Evolutionary conservation across 164 flowering plant species (phyloP).

Genomic region (Aristolochia fimbriata): DNA sequence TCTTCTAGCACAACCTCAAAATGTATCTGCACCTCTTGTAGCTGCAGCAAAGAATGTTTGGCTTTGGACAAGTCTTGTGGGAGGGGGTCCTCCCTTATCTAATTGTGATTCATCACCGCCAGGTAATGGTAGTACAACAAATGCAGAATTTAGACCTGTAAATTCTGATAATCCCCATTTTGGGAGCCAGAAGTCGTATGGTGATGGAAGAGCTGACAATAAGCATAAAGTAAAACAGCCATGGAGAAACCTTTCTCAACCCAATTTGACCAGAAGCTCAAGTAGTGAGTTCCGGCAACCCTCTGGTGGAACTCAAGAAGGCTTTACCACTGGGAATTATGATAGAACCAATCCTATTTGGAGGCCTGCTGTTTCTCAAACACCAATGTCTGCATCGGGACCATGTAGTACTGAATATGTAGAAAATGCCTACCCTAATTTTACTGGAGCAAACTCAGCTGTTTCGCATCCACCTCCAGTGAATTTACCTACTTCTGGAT

Average conservation of each 20-base stretch:
- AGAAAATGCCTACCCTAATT: constrained; percentile 1
- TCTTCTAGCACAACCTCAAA: constrained; percentile 77
- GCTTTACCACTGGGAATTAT: constrained; percentile 14
- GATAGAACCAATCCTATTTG: constrained; percentile 6
- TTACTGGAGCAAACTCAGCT: constrained; percentile 2
- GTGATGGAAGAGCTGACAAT: constrained; percentile 21
- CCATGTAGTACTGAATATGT: neutral
- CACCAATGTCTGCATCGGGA: neutral
- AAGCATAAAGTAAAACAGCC: constrained; percentile 32
- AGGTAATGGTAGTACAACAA: constrained; percentile 16
- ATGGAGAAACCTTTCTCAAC: constrained; percentile 30
- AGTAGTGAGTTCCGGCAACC: constrained; percentile 9
- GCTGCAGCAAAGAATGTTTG: constrained; percentile 93
- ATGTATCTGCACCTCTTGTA: constrained; percentile 67
- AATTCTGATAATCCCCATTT: constrained; percentile 15
- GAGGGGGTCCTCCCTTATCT: constrained; percentile 58
- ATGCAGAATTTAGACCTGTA: constrained; percentile 15
- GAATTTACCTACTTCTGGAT: neutral
- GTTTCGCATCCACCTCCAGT: neutral
- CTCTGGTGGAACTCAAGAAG: constrained; percentile 24
- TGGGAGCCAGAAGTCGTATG: constrained; percentile 27
- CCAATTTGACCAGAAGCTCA: constrained; percentile 26
- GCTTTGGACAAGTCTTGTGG: constrained; percentile 79
- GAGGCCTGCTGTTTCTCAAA: constrained; percentile 2
- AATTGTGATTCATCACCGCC: constrained; percentile 32